Evolutionary conservation across 2,329 filamentous ascomycete genomes (phyloP).

Genomic region (Neopestalotiopsis rosae): DNA sequence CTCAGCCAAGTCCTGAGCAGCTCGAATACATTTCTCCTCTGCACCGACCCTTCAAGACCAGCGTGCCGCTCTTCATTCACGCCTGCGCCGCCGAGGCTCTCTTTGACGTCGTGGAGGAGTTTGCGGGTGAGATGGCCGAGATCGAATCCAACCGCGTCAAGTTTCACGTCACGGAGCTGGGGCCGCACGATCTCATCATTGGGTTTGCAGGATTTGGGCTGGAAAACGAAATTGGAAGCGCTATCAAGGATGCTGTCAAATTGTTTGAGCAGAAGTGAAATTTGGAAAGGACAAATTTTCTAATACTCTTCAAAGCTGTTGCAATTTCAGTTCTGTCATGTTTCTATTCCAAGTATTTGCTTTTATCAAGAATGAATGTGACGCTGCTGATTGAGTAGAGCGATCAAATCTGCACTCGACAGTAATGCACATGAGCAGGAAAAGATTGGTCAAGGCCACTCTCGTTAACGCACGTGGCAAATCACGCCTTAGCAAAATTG

Average conservation of each 20-base stretch:
- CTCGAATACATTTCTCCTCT: slow-evolving; percentile 25
- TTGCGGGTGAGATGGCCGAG: slow-evolving; percentile 12
- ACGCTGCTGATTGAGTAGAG: not conserved
- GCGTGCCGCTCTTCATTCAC: slow-evolving; percentile 21
- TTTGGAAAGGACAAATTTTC: not conserved
- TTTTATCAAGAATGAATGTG: not conserved
- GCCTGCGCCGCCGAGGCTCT: slow-evolving; percentile 17
- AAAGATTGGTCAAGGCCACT: too few relatives aligned
- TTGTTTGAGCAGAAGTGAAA: not conserved
- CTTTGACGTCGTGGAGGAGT: slow-evolving; percentile 16
- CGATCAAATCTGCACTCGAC: too few relatives aligned
- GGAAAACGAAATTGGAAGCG: not conserved
- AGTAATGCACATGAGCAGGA: too few relatives aligned
- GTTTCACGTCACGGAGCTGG: not conserved
- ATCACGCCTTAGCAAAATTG: not conserved
- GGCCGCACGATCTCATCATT: slow-evolving; percentile 1
- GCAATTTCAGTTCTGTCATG: not conserved
- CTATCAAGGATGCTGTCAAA: not conserved
- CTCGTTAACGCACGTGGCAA: too few relatives aligned
- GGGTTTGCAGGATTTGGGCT: not conserved
- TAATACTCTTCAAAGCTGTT: not conserved
- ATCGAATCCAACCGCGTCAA: not conserved
- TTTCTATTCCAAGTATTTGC: too few relatives aligned
- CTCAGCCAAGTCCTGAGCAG: slow-evolving; percentile 17
- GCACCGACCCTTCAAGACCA: slow-evolving; percentile 21